Conservation (phyloP, 495 filamentous ascomycete species). For the Hypoxylon perforatum region DNA sequence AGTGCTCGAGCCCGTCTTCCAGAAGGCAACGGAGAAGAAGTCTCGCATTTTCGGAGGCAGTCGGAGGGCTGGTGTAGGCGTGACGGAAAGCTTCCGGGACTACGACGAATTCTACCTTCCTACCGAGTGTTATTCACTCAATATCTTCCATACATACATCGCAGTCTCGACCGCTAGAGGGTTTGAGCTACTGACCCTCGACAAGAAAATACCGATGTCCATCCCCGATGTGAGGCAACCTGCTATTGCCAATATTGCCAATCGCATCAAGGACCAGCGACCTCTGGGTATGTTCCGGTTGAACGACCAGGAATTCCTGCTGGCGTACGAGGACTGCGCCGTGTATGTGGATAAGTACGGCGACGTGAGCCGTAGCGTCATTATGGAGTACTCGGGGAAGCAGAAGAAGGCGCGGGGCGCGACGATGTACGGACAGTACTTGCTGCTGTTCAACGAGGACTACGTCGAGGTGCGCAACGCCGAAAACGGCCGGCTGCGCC, state of each 20-base stretch:
- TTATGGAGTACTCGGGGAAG: slow-evolving; percentile 97
- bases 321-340: slow-evolving; percentile 94
- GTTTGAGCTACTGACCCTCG: slow-evolving; percentile 95
- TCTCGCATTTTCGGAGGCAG: slow-evolving; percentile 72
- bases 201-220: slow-evolving; percentile 92
- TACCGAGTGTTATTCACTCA: slow-evolving; percentile 93
- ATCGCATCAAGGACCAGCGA: slow-evolving; percentile 79
- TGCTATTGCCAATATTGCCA: slow-evolving; percentile 80
- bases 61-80: slow-evolving; percentile 64
- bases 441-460: slow-evolving; percentile 84
- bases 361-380: slow-evolving; percentile 88
- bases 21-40: slow-evolving; percentile 83
- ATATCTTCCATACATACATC: slow-evolving; percentile 93
- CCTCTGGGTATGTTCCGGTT: slow-evolving; percentile 97
- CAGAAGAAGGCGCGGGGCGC: slow-evolving; percentile 77
- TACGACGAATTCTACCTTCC: slow-evolving; percentile 99
- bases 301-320: slow-evolving; percentile 89
- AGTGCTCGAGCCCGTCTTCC: slow-evolving; percentile 93
- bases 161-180: slow-evolving; percentile 90
- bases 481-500: slow-evolving; percentile 90
- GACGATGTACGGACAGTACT: slow-evolving; percentile 84
- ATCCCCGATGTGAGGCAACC: slow-evolving; percentile 85
- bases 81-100: slow-evolving; percentile 95
- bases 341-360: slow-evolving; percentile 99
- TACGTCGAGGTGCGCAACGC: slow-evolving; percentile 98